Conservation (phyloP, 164 flowering plant species). For the Houttuynia cordata region DNA sequence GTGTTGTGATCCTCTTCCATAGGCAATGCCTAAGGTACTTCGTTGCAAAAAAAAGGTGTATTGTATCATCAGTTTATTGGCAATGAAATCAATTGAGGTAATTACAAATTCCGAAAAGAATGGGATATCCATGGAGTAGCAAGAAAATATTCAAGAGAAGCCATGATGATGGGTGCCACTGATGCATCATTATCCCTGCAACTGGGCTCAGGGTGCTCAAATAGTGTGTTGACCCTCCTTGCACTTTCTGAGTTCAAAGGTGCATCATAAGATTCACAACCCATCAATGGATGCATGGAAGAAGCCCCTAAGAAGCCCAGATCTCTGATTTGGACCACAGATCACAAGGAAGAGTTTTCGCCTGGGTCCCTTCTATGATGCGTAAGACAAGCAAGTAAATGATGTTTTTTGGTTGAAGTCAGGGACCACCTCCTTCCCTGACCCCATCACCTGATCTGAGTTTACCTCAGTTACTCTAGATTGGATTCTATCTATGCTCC, state of each 20-base stretch:
- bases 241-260: slow-evolving; percentile 1
- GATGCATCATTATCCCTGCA: background rate
- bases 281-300: slow-evolving; percentile 2
- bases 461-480: too few species aligned
- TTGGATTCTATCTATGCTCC: too few species aligned
- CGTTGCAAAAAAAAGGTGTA: too few species aligned
- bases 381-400: background rate
- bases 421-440: background rate
- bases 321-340: background rate
- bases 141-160: too few species aligned
- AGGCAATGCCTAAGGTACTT: too few species aligned
- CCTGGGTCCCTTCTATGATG: background rate
- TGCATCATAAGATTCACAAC: background rate
- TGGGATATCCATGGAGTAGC: too few species aligned
- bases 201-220: background rate
- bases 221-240: background rate
- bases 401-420: background rate
- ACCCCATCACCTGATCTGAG: too few species aligned
- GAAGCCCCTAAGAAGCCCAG: background rate
- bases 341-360: background rate
- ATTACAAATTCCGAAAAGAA: too few species aligned
- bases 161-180: too few species aligned
- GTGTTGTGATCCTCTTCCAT: too few species aligned
- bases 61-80: too few species aligned
- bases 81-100: too few species aligned